Evolutionary conservation across 371 early-diverging fungal species (phyloP).

Genomic region (Apophysomyces elegans): DNA sequence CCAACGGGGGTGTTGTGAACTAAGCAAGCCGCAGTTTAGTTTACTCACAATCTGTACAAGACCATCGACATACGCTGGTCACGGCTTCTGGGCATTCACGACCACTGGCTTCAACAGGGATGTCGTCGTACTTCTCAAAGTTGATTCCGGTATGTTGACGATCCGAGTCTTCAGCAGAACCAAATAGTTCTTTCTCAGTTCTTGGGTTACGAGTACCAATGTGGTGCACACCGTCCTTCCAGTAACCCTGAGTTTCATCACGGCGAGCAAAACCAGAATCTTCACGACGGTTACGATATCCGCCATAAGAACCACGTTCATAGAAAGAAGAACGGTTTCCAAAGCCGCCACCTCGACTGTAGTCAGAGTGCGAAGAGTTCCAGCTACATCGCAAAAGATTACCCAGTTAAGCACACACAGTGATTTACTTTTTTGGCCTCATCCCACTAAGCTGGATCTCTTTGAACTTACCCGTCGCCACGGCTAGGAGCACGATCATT

Average conservation of each 20-base stretch:
- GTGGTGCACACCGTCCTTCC: slow-evolving; percentile 78
- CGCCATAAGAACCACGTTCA: slow-evolving; percentile 40
- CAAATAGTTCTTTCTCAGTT: slow-evolving; percentile 81
- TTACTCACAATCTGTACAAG: slow-evolving; percentile 87
- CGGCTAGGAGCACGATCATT: slow-evolving; percentile 19
- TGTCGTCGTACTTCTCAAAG: slow-evolving; percentile 96
- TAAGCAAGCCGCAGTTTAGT: slow-evolving; percentile 79
- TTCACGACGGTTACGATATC: slow-evolving; percentile 50
- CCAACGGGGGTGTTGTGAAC: slow-evolving; percentile 80
- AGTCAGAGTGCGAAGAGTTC: slow-evolving; percentile 59
- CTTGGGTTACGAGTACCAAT: slow-evolving; percentile 74
- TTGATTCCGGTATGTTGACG: slow-evolving; percentile 87
- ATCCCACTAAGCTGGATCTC: not conserved
- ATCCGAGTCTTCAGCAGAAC: slow-evolving; percentile 67
- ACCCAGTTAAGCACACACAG: too few species aligned
- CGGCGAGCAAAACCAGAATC: slow-evolving; percentile 49
- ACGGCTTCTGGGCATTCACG: slow-evolving; percentile 81
- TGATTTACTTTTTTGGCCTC: not conserved
- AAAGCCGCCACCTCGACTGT: slow-evolving; percentile 33
- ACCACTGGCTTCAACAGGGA: slow-evolving; percentile 95
- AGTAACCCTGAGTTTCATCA: slow-evolving; percentile 63
- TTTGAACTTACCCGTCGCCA: slow-evolving; percentile 19
- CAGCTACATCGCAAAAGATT: slow-evolving; percentile 34
- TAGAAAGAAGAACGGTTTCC: slow-evolving; percentile 18
- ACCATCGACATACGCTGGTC: slow-evolving; percentile 75